Evolutionary conservation across 2,329 filamentous ascomycete genomes (phyloP), one percentile per base, ranked within the genome.

Genomic region (Aspergillus sp.): DNA sequence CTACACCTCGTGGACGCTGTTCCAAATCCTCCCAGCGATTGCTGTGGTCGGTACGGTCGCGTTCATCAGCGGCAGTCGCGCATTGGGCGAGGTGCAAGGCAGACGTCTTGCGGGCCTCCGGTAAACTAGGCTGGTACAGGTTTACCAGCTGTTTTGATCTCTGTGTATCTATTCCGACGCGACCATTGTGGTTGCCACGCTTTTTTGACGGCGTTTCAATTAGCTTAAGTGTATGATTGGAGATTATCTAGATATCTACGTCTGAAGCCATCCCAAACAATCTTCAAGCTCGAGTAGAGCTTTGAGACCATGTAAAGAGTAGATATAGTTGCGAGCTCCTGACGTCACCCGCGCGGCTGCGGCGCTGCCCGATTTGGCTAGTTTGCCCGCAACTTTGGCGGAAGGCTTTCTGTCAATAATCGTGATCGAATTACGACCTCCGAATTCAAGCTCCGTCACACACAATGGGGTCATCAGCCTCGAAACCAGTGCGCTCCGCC

Each of bases 61-160:
- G 10, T 90, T 95, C 68, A 73, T 97, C 57, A 96, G 90, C 69
- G 94, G 94, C 51, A 91, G 87, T 68, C 87, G 91, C 72, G 94
- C 94, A 4, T 78, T 99, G 61, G 88, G 90, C 46, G 94, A 99
- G 78, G 93, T 99, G 26, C 94, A 96, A 77, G 85, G 87, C 65
- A 83, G 94, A 60, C 85, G 94, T 52, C 76, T 96, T 64, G 87
- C 89, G 19, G 92, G 91, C 4, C 68, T 82, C 57, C 74, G 83
- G 69, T 86, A 66, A 77, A 57, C 40, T 45, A 22, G 45, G 13
- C 33, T 22, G 30, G 43, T 57, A 48, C 51, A 48, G 45, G 49
- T 45, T 44, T 52, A 47, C 49, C 17, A 41, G 11, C 13, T 22
- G 11, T 3, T 22, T 35, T 9, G 3, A 38, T 19, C 40, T 44